These are phyloP conservation scores for Craspedostauros australis DNA, from an alignment of 108 stramenopile genomes.

Conservation along the genomic window DNA sequence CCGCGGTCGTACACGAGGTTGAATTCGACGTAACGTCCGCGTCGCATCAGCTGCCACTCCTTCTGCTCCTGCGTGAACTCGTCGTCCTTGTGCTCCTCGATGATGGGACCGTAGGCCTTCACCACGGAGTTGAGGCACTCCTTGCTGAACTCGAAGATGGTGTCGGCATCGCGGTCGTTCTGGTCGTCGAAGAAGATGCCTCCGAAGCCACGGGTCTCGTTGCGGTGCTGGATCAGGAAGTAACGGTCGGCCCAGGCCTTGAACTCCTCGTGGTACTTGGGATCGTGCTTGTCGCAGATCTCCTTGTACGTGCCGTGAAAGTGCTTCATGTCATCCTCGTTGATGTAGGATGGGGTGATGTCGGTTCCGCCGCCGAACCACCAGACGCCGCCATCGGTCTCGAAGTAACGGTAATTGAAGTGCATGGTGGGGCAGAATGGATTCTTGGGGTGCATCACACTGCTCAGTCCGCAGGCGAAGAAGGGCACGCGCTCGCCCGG, in stretches of 20 bases:
- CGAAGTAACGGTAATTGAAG: constrained; percentile 99
- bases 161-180: constrained; percentile 88
- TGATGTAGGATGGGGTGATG: constrained; percentile 96
- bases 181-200: constrained; percentile 99
- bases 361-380: constrained; percentile 99
- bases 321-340: constrained; percentile 95
- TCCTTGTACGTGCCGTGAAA: constrained; percentile 98
- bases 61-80: constrained; percentile 88
- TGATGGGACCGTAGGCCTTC: constrained; percentile 89
- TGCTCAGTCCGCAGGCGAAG: constrained; percentile 93
- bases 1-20: constrained; percentile 99
- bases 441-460: constrained; percentile 98
- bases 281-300: constrained; percentile 97
- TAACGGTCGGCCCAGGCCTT: constrained; percentile 98
- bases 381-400: constrained; percentile 98
- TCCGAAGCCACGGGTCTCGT: constrained; percentile 95
- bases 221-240: constrained; percentile 92
- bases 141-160: constrained; percentile 79
- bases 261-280: constrained; percentile 93
- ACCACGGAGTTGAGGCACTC: constrained; percentile 87
- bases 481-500: constrained; percentile 92
- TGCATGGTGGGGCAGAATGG: constrained; percentile 98
- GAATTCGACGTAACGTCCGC: constrained; percentile 98
- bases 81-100: constrained; percentile 85
- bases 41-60: constrained; percentile 95